phyloP scores from a whole-genome alignment of 192 early-diverging fungal species.

The Backusella tuberculispora region DNA sequence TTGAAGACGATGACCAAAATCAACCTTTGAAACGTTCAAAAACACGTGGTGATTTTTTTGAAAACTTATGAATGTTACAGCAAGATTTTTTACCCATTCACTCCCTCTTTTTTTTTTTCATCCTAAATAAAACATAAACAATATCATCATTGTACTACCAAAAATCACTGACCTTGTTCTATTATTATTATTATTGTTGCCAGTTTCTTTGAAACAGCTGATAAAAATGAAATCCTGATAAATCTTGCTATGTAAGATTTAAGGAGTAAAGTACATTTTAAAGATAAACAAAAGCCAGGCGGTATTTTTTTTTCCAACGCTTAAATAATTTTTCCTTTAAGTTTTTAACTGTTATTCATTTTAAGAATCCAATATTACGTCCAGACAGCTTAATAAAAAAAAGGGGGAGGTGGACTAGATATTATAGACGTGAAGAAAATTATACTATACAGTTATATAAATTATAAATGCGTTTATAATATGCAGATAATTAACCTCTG shows the following conservation, averaged over 20 bases:
- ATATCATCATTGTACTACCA: constrained; percentile 1
- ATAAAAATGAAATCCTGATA: neutral
- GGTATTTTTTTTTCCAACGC: neutral
- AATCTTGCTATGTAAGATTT: neutral
- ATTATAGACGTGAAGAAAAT: no score
- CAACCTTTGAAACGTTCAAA: constrained; percentile 16
- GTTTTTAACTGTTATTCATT: neutral
- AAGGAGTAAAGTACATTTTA: constrained; percentile 2
- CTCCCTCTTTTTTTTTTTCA: neutral
- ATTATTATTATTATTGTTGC: neutral
- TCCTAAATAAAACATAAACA: neutral
- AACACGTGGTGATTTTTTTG: constrained; percentile 20
- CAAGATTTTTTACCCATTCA: neutral
- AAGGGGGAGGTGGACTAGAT: no score
- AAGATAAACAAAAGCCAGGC: neutral
- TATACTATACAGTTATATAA: no score
- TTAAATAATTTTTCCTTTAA: constrained; percentile 2
- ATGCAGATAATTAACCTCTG: no score
- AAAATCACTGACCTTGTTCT: neutral
- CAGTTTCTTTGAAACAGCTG: neutral
- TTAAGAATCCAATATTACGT: neutral
- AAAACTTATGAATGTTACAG: neutral
- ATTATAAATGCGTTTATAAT: no score
- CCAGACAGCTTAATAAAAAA: neutral
- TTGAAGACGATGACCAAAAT: neutral